phyloP scores from a whole-genome alignment of 805 yeast genomes.

The Clavispora asparagi region DNA sequence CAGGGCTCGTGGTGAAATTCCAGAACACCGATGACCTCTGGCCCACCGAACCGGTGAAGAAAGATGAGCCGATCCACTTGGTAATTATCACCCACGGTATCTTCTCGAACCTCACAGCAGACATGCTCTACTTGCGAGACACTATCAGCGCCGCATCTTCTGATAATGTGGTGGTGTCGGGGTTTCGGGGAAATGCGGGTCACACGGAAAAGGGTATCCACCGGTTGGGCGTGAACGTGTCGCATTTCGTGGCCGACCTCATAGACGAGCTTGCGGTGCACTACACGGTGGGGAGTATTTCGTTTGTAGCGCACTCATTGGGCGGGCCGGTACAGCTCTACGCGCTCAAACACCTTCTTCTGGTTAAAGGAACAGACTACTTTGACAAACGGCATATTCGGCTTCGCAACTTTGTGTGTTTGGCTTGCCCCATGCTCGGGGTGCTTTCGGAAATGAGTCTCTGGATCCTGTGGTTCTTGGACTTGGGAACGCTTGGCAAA shows the following conservation, averaged over 20 bases:
- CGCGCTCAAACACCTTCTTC: constrained; percentile 34
- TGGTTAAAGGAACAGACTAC: constrained; percentile 25
- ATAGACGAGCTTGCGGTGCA: constrained; percentile 18
- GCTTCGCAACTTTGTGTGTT: constrained; percentile 31
- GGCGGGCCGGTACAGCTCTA: constrained; percentile 41
- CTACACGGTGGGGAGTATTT: constrained; percentile 22
- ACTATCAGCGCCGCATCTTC: constrained; percentile 14
- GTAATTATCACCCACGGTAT: constrained; percentile 41
- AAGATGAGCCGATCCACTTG: constrained; percentile 32
- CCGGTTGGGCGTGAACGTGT: constrained; percentile 29
- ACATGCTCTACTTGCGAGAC: constrained; percentile 39
- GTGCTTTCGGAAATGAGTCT: constrained; percentile 38
- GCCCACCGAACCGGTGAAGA: constrained; percentile 18
- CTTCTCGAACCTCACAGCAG: constrained; percentile 40
- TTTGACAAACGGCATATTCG: constrained; percentile 22
- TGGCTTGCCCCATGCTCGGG: constrained; percentile 42
- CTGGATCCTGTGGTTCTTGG: constrained; percentile 36
- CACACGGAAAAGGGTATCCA: constrained; percentile 38
- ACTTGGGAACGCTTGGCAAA: constrained; percentile 40
- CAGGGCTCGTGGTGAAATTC: constrained; percentile 21
- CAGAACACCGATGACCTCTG: constrained; percentile 29
- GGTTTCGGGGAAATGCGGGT: constrained; percentile 38
- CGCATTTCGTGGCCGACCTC: constrained; percentile 22
- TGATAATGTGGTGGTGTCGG: constrained; percentile 35
- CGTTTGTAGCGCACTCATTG: constrained; percentile 41